Conservation (phyloP, 2,329 filamentous ascomycete species). For the Penicillium sp. region DNA sequence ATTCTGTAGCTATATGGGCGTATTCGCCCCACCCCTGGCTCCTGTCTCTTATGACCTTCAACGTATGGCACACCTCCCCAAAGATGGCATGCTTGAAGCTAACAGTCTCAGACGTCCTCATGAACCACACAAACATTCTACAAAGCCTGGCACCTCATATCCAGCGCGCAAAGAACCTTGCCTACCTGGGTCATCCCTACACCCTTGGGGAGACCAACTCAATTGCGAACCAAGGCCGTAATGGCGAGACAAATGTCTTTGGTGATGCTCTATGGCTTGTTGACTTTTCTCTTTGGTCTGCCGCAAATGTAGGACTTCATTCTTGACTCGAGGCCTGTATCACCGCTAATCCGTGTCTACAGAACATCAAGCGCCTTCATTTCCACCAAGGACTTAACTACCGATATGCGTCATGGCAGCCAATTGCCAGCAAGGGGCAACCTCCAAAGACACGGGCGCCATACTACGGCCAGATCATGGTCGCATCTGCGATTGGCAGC, state of each 20-base stretch:
- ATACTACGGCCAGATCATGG: constrained; percentile 31
- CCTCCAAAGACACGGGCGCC: constrained; percentile 22
- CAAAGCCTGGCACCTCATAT: constrained; percentile 19
- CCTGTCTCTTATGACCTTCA: constrained; percentile 5
- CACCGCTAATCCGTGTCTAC: background rate
- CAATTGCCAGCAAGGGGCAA: constrained; percentile 21
- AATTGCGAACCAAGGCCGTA: constrained; percentile 24
- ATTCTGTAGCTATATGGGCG: background rate
- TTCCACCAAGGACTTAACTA: constrained; percentile 31
- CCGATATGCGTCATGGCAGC: constrained; percentile 31
- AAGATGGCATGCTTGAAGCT: background rate
- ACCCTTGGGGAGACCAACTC: constrained; percentile 25
- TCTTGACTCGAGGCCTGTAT: no score
- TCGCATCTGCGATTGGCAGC: constrained; percentile 18
- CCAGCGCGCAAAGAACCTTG: constrained; percentile 19
- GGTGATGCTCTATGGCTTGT: constrained; percentile 28
- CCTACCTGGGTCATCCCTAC: constrained; percentile 24
- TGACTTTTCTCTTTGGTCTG: constrained; percentile 29
- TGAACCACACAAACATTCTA: constrained; percentile 30
- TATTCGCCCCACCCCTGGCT: background rate
- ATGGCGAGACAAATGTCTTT: constrained; percentile 23
- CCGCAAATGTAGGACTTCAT: constrained; percentile 21
- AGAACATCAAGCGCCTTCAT: constrained; percentile 27
- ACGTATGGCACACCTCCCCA: background rate
- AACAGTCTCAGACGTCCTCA: constrained; percentile 13